Evolutionary conservation across 805 yeast species (phyloP).

Genomic region (Geotrichum ghanense): DNA sequence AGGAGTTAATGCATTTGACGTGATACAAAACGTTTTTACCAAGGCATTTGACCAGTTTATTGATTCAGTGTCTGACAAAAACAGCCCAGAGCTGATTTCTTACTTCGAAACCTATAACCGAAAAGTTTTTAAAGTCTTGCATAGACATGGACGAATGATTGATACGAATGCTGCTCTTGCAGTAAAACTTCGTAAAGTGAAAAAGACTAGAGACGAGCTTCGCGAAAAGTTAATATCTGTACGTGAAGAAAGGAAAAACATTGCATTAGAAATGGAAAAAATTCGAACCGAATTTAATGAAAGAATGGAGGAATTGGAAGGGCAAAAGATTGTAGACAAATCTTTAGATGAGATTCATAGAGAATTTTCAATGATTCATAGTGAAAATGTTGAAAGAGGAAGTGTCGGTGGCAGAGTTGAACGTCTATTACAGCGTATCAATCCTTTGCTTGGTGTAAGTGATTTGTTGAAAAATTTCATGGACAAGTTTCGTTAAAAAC

Average conservation of each 20-base stretch:
- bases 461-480: not conserved
- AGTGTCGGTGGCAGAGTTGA: not conserved
- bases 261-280: slow-evolving; percentile 1
- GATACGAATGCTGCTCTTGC: not conserved
- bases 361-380: not conserved
- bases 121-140: not conserved
- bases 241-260: not conserved
- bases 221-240: not conserved
- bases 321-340: not conserved
- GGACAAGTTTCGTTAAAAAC: not conserved
- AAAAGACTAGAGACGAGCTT: not conserved
- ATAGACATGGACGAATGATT: not conserved
- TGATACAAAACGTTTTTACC: not conserved
- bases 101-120: not conserved
- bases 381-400: not conserved
- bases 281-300: not conserved
- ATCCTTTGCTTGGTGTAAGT: not conserved
- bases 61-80: not conserved
- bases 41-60: not conserved
- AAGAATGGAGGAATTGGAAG: not conserved
- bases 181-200: not conserved
- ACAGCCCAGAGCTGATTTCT: not conserved
- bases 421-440: not conserved
- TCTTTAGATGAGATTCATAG: not conserved
- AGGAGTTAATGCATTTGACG: not conserved